Base-by-base conservation (phyloP, 2,329 filamentous ascomycete genomes). In the Fusarium sp. region DNA sequence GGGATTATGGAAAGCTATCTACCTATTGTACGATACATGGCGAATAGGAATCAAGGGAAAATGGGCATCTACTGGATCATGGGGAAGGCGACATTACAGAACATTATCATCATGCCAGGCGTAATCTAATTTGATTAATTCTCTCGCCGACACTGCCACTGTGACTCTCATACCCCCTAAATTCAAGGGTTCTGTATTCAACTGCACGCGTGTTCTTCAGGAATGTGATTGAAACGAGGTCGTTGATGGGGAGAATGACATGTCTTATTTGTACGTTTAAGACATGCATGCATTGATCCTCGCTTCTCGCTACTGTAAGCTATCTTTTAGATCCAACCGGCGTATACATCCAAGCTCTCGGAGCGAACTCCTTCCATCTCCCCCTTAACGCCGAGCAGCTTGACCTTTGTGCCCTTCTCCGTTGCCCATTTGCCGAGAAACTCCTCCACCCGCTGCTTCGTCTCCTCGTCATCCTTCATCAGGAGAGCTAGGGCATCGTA, bases 401-500 rank as follows among this genome's bases (percentile, higher is more conserved):
- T 88, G 9, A 95, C 91, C 69, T 84, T 87, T 2, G 85, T 85
- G 42, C 83, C 86, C 69, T 85, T 87, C 46, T 84, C 80, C 68
- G 77, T 72, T 61, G 83, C 89, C 90, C 93, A 98, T 25, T 81
- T 80, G 20, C 80, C 81, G 59, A 97, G 78, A 41, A 93, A 89
- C 41, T 80, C 78, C 65, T 86, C 83, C 21, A 98, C 78, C 14
- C 82, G 80, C 21, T 76, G 75, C 55, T 90, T 80, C 3, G 92
- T 92, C 47, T 84, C 85, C 35, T 83, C 84, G 52, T 91, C 88
- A 72, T 97, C 92, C 72, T 86, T 85, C 67, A 97, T 87, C 60
- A 99, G 78, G 62, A 99, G 78, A 1, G 91, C 91, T 55, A 97
- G 85, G 2, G 96, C 96, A 82, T 99, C 96, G 75, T 92, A 97